Evolutionary conservation across 1,139 yeast genomes (phyloP), one percentile per base, ranked within the genome.

Genomic region (Suhomyces coccinellae): DNA sequence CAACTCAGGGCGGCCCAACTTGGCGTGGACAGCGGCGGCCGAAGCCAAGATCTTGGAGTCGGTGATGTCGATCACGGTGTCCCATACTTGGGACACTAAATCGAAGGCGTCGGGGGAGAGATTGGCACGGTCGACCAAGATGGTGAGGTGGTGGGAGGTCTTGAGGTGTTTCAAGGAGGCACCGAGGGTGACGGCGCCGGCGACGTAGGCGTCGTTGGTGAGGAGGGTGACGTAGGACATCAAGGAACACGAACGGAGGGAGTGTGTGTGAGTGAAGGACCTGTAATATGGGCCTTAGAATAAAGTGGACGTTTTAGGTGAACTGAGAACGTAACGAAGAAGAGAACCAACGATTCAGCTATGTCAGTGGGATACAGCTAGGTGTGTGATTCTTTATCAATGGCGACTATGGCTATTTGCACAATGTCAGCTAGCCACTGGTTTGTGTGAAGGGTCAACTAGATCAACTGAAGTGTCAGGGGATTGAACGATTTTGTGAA

Each of bases 141-240:
- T 51, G 17, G 58, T 60, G 44, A 65, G 49, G 33, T 56, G 53
- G 47, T 58, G 51, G 30, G 43, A 43, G 12, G 69, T 58, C 3
- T 53, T 43, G 36, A 54, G 54, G 26, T 45, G 44, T 45, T 56
- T 57, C 44, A 66, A 55, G 24, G 58, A 53, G 17, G 54, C 51
- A 6, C 61, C 70, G 34, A 66, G 55, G 10, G 63, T 59, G 24
- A 66, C 54, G 3, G 63, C 67, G n/a, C 71, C 71, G 1, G 70
- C 61, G 27, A 65, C 55, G 47, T 66, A 66, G 10, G 62, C 50
- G 45, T 65, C 66, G 43, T 57, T 57, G 26, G 67, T 57, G 40
- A 66, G 55, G 13, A 66, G 58, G n/a, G 71, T 66, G 24, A 20
- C 24, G 24, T 20, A 20, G 24, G 24, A 20, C 24, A 20, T 20